These are phyloP conservation scores for Aspergillus sparsus DNA, from an alignment of 495 filamentous ascomycete species.

Conservation along the genomic window DNA sequence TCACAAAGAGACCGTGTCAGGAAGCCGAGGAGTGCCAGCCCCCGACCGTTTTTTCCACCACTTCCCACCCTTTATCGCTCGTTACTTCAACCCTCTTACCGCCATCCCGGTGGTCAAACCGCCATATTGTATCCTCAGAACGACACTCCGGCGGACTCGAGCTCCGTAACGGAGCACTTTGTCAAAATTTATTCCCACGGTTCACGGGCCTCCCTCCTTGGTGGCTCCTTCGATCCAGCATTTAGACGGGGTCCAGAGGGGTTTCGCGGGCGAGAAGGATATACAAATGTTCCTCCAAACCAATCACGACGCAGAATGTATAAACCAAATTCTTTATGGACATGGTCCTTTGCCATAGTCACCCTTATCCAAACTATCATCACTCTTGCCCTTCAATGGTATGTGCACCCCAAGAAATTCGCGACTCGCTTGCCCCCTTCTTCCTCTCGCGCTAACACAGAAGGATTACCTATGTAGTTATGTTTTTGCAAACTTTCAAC, in stretches of 20 bases:
- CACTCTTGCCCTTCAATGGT: conserved; percentile 83
- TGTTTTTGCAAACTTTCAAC: conserved; percentile 57
- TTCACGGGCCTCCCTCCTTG: conserved; percentile 65
- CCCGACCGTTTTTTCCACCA: conserved; percentile 3
- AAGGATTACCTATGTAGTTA: conserved; percentile 35
- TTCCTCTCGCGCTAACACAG: conserved; percentile 7
- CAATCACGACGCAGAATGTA: conserved; percentile 55
- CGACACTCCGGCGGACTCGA: conserved; percentile 31
- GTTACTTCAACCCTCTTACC: conserved; percentile 17
- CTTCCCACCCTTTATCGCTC: conserved; percentile 5
- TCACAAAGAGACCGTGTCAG: conserved; percentile 3
- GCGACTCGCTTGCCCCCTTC: not conserved
- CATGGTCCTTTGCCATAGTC: conserved; percentile 77
- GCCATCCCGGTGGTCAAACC: conserved; percentile 39
- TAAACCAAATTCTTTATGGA: conserved; percentile 79
- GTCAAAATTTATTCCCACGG: conserved; percentile 63
- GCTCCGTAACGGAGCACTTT: conserved; percentile 50
- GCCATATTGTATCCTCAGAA: conserved; percentile 41
- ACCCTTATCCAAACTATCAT: conserved; percentile 75
- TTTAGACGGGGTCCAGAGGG: conserved; percentile 49
- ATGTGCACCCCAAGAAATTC: conserved; percentile 39
- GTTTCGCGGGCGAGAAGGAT: conserved; percentile 59
- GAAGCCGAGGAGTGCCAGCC: conserved; percentile 8
- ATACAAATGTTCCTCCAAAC: conserved; percentile 39
- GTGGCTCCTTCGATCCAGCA: conserved; percentile 56